Conservation (phyloP, 2,329 filamentous ascomycete genomes). For the Grosmannia serpens region DNA sequence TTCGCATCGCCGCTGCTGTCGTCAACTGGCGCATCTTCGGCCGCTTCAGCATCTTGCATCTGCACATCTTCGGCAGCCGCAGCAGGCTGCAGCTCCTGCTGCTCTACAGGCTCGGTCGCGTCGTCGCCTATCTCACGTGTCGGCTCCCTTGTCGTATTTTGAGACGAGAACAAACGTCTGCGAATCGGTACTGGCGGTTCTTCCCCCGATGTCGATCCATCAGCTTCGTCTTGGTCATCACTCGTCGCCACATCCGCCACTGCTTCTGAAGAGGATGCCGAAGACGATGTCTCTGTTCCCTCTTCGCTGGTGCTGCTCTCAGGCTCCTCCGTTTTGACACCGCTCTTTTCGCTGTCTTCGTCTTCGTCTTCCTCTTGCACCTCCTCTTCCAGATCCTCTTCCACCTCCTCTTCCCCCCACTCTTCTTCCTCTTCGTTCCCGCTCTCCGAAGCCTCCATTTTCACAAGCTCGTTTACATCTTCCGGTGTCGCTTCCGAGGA, state of each 20-base stretch:
- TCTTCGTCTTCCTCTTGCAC: background rate
- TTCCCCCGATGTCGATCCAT: background rate
- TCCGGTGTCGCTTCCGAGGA: background rate
- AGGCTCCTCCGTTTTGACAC: background rate
- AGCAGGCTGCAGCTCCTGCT: background rate
- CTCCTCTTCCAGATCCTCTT: background rate
- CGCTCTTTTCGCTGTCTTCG: background rate
- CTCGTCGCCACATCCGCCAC: background rate
- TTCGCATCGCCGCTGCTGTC: background rate
- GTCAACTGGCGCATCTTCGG: background rate
- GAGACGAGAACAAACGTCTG: background rate
- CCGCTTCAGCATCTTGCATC: background rate
- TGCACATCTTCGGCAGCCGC: background rate
- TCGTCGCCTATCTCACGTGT: background rate
- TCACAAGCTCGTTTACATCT: background rate
- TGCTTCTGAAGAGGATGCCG: background rate
- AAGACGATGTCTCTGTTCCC: background rate
- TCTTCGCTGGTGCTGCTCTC: background rate
- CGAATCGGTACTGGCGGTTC: background rate
- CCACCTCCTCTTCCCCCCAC: background rate
- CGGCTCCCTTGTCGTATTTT: background rate
- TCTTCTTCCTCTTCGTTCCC: background rate
- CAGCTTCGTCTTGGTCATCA: background rate
- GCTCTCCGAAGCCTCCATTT: background rate
- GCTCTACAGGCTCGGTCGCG: background rate